Conservation (phyloP, 139 green algal species). For the Pedinophyceae sp. region DNA sequence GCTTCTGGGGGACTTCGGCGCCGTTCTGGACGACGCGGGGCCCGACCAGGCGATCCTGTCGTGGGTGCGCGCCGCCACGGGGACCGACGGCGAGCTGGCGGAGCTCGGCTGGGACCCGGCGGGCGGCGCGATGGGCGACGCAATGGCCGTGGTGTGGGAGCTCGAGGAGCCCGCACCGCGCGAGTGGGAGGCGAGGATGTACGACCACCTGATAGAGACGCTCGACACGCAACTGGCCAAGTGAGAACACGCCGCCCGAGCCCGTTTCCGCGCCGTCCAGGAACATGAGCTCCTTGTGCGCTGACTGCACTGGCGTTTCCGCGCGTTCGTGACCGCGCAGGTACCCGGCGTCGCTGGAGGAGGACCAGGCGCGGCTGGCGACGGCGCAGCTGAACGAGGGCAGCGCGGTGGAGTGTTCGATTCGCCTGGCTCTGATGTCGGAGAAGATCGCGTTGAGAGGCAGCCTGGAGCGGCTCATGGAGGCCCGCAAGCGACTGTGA, state of each 20-base stretch:
- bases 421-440: slow-evolving; percentile 9
- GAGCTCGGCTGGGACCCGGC: neutral
- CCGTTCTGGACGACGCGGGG: neutral
- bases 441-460: slow-evolving; percentile 18
- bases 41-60: neutral
- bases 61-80: slow-evolving; percentile 11
- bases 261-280: neutral
- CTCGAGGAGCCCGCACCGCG: neutral
- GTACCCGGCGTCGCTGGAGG: slow-evolving; percentile 15
- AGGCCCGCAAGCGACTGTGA: too few species aligned
- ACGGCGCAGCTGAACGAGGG: neutral
- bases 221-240: too few species aligned
- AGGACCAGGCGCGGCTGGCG: slow-evolving; percentile 12
- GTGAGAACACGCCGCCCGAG: neutral
- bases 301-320: too few species aligned
- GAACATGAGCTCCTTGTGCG: slow-evolving; percentile 3
- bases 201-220: too few species aligned
- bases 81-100: neutral
- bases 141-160: neutral
- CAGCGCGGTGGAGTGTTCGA: slow-evolving; percentile 4
- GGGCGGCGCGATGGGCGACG: neutral
- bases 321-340: too few species aligned
- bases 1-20: neutral
- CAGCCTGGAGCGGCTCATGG: too few species aligned
- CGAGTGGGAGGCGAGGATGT: neutral